Evolutionary conservation across 495 filamentous ascomycete genomes (phyloP).

Genomic region (Daldinia vernicosa): DNA sequence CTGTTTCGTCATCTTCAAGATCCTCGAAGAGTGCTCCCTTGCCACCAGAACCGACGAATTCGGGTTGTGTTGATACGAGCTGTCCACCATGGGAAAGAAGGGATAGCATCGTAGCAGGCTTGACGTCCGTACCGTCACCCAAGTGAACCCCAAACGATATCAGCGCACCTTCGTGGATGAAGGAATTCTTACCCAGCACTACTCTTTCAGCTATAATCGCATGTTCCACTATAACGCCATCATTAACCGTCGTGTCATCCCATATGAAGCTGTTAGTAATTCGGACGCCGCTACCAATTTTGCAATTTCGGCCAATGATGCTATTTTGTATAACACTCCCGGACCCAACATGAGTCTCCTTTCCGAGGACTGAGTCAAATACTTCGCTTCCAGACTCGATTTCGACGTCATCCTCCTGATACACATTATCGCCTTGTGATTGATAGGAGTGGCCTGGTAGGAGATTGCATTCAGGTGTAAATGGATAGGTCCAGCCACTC

Average conservation of each 20-base stretch:
- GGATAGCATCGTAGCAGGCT: constrained; percentile 49
- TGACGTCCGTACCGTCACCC: constrained; percentile 58
- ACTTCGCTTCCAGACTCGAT: constrained; percentile 59
- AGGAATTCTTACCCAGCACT: constrained; percentile 74
- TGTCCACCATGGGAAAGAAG: constrained; percentile 48
- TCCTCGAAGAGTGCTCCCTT: constrained; percentile 61
- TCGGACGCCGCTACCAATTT: constrained; percentile 82
- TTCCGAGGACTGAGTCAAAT: constrained; percentile 76
- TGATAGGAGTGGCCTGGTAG: constrained; percentile 78
- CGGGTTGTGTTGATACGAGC: constrained; percentile 60
- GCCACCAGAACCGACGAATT: constrained; percentile 65
- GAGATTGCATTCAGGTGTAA: constrained; percentile 89
- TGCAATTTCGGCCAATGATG: constrained; percentile 82
- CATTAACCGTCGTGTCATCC: constrained; percentile 80
- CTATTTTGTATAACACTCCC: constrained; percentile 73
- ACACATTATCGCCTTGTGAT: constrained; percentile 73
- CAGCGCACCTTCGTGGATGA: constrained; percentile 74
- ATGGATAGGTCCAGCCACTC: constrained; percentile 88
- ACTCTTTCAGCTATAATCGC: constrained; percentile 80
- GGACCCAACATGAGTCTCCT: constrained; percentile 77
- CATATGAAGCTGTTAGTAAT: constrained; percentile 89
- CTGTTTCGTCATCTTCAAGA: constrained; percentile 60
- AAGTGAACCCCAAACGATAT: constrained; percentile 82
- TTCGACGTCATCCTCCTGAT: constrained; percentile 74
- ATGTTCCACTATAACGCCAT: constrained; percentile 72